Evolutionary conservation across 371 early-diverging fungal species (phyloP).

Genomic region (Syncephalastrum racemosum): DNA sequence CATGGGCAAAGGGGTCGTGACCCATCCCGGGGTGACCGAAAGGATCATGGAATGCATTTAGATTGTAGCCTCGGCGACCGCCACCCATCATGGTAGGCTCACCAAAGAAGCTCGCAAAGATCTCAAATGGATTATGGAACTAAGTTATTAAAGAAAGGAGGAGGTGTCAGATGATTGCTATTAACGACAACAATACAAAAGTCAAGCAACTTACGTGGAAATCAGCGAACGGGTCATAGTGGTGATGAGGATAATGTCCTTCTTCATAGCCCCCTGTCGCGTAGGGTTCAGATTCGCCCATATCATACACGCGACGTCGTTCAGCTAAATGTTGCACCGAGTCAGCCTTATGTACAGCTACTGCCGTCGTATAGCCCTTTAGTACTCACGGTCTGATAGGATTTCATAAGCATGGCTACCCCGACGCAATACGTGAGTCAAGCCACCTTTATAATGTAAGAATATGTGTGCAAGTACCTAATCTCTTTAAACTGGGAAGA

Average conservation of each 20-base stretch:
- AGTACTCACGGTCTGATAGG: slow-evolving; percentile 48
- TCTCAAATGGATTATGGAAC: slow-evolving; percentile 52
- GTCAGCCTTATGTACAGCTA: not conserved
- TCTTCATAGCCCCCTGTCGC: not conserved
- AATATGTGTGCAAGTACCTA: slow-evolving; percentile 20
- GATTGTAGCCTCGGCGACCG: not conserved
- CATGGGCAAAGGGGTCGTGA: too few species aligned
- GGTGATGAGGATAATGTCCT: not conserved
- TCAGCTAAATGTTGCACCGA: slow-evolving; percentile 26
- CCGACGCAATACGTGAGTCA: too few species aligned
- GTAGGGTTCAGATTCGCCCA: slow-evolving; percentile 1
- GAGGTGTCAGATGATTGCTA: not conserved
- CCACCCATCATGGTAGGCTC: slow-evolving; percentile 3
- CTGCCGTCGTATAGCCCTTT: too few species aligned
- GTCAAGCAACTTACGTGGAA: slow-evolving; percentile 23
- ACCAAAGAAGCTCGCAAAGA: slow-evolving; percentile 47
- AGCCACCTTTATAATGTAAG: too few species aligned
- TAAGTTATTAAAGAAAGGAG: slow-evolving; percentile 9
- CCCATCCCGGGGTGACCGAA: too few species aligned
- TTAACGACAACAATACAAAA: not conserved
- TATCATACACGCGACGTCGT: slow-evolving; percentile 41
- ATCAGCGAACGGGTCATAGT: slow-evolving; percentile 27
- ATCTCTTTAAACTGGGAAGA: slow-evolving; percentile 42
- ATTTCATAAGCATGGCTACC: slow-evolving; percentile 56
- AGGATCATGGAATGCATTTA: too few species aligned